Base-by-base conservation (phyloP, 2,329 filamentous ascomycete genomes). In the Coniochaeta hoffmannii region DNA sequence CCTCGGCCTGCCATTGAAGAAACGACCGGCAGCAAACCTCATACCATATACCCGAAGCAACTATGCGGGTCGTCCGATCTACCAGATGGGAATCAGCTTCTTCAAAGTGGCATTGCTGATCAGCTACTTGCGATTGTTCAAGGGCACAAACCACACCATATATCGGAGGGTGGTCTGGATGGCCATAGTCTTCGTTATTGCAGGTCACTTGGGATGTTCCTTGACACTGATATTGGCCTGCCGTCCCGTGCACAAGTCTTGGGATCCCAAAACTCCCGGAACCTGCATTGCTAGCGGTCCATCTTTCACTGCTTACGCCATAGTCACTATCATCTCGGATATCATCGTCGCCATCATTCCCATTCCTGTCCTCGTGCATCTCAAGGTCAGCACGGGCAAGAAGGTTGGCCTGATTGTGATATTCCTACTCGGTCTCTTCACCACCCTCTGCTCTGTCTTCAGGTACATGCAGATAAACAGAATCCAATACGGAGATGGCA, bases 41-140 rank as follows among this genome's bases (percentile, higher is more conserved):
- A 57, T 73, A 5, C 66, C 66, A 0, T 81, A 80, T 62, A 76
- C 74, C 0, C 63, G 76, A 55, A 66, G 78, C 61, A 82, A 82
- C 63, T 81, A 73, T 59, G 75, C 75, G 5, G 79, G 78, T 1
- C 72, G 79, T 2, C 79, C 79, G 0, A 73, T 81, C 46, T 82
- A 82, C 57, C 77, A 81, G 58, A 52, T 79, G 8, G 79, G 79
- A 35, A 79, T 82, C 63, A 76, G 75, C 57, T 79, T 79, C 56
- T 82, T 82, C 71, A 82, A 82, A 62, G 73, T 80, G 28, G 77
- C 78, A 0, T 67, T 81, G 2, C 68, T 79, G 56, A 73, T 81
- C 60, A 78, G 75, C 58, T 81, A 80, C 59, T 65, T 81, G 17
- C 73, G 77, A 6, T 70, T 82, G 2, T 68, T 81, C 32, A 72